Conservation (phyloP, 164 flowering plant species). For the Kingdonia uniflora region DNA sequence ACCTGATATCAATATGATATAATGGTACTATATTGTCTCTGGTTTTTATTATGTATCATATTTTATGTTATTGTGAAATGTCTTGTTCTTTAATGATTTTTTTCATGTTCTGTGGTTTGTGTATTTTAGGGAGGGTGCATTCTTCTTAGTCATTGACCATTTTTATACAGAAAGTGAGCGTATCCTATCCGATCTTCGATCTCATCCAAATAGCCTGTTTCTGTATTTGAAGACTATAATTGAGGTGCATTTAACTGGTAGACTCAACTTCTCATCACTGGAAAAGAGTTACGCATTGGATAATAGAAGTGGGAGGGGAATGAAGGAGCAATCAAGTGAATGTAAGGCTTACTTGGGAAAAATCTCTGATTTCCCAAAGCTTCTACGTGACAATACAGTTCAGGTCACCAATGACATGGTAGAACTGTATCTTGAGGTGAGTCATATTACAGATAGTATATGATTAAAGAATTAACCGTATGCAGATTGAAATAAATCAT, state of each 20-base stretch:
- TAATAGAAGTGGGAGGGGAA: slow-evolving; percentile 18
- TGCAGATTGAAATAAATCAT: no score
- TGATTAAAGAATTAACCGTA: no score
- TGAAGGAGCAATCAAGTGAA: slow-evolving; percentile 28
- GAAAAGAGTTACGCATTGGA: slow-evolving; percentile 23
- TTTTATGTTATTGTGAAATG: neutral
- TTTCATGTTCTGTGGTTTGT: no score
- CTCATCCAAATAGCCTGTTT: slow-evolving; percentile 75
- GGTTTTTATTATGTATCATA: neutral
- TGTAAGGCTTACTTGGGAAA: slow-evolving; percentile 43
- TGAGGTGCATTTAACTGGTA: slow-evolving; percentile 73
- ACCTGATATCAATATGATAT: no score
- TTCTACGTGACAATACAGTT: slow-evolving; percentile 46
- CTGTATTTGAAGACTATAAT: slow-evolving; percentile 74
- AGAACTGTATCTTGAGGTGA: slow-evolving; percentile 87
- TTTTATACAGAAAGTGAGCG: slow-evolving; percentile 38
- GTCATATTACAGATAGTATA: neutral
- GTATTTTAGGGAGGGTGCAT: slow-evolving; percentile 64
- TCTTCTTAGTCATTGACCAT: slow-evolving; percentile 55
- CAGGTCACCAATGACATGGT: slow-evolving; percentile 69
- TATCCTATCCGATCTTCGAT: slow-evolving; percentile 48
- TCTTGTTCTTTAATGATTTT: slow-evolving; percentile 5
- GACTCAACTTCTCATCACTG: slow-evolving; percentile 49
- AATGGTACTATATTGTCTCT: no score
- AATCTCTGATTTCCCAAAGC: slow-evolving; percentile 58